A percentile compares a stretch with the other conserved stretches of the same genome.
phyloP scores from a whole-genome alignment of 257 asterid species.

The Echium plantagineum region DNA sequence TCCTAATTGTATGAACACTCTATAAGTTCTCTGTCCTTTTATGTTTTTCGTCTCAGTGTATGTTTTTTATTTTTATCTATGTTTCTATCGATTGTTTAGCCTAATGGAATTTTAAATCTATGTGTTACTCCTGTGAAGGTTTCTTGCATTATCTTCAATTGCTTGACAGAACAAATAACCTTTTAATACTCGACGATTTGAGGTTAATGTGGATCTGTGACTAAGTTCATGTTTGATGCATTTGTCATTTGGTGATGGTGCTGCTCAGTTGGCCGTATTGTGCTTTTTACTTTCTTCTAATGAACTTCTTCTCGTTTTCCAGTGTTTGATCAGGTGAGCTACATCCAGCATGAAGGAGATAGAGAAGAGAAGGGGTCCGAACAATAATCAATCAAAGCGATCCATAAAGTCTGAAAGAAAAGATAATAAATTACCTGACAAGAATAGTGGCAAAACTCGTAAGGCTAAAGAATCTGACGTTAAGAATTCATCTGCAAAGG shows the following conservation, averaged over 20 bases:
- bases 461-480: conserved; percentile 39
- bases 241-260: not conserved
- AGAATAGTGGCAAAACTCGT: conserved; percentile 31
- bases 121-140: not conserved
- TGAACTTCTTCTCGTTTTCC: not conserved
- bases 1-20: not conserved
- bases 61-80: no score
- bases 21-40: no score
- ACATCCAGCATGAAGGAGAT: conserved; percentile 56
- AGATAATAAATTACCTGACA: conserved; percentile 42
- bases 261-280: not conserved
- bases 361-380: conserved; percentile 48
- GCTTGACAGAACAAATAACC: not conserved
- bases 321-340: conserved; percentile 5
- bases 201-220: not conserved
- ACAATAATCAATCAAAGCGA: conserved; percentile 32
- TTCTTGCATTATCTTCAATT: not conserved
- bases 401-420: conserved; percentile 43
- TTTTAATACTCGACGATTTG: not conserved
- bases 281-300: not conserved
- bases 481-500: conserved; percentile 31
- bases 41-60: no score
- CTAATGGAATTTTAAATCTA: no score
- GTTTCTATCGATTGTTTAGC: no score
- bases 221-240: not conserved